Percentiles rank a stretch among this genome's conserved stretches.
These are phyloP conservation scores for Cladosporium sp. DNA, from an alignment of 2,329 filamentous ascomycete genomes.

Conservation along the genomic window DNA sequence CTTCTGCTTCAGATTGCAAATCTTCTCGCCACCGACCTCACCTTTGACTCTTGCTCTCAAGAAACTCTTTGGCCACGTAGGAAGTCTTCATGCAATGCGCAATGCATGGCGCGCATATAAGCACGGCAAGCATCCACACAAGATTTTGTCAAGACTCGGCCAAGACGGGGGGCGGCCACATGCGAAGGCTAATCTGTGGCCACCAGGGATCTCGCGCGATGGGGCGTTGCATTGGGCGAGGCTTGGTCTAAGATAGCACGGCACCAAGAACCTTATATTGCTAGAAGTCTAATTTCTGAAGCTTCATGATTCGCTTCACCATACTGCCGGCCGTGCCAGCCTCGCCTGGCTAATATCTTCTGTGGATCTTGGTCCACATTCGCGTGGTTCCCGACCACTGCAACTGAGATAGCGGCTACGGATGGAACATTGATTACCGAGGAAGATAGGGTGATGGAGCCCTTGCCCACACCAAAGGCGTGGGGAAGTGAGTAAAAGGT, in stretches of 20 bases:
- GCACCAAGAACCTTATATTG: constrained; percentile 6
- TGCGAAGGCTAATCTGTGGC: constrained; percentile 3
- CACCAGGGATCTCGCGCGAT: background rate
- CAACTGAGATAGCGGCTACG: constrained; percentile 11
- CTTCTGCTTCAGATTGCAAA: no score
- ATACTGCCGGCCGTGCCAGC: background rate
- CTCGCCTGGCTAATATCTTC: constrained; percentile 2
- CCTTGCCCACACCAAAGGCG: background rate
- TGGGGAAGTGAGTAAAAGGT: constrained; percentile 3
- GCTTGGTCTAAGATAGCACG: constrained; percentile 7
- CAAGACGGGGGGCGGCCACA: constrained; percentile 9
- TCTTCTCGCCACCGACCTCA: no score
- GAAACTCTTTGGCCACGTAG: no score
- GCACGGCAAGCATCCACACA: constrained; percentile 8
- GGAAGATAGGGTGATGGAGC: constrained; percentile 8
- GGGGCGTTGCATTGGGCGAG: constrained; percentile 11
- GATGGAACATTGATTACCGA: constrained; percentile 10
- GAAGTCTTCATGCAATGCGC: no score
- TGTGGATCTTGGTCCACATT: constrained; percentile 9
- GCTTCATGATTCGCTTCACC: constrained; percentile 5
- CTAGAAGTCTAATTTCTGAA: constrained; percentile 2
- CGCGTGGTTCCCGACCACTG: constrained; percentile 8
- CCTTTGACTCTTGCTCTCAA: no score
- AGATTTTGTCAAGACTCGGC: constrained; percentile 8
- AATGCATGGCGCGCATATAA: background rate